Base-by-base conservation (phyloP, 192 early-diverging fungal genomes). In the Mortierella claussenii region DNA sequence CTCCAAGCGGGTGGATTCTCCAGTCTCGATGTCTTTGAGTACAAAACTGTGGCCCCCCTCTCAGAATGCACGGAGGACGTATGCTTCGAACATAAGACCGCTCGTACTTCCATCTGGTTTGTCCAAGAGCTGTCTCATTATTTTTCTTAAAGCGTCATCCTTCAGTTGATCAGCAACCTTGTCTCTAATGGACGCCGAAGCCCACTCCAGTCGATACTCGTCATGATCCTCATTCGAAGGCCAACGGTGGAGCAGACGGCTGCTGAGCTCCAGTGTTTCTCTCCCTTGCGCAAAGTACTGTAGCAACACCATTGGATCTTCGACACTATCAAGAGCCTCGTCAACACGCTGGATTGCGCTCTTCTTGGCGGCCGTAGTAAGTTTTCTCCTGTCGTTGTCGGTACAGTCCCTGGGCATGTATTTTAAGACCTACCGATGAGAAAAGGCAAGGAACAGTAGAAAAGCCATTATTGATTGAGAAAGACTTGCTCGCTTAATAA, bases 71-170 rank as follows among this genome's bases (percentile, higher is more conserved):
- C 34, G 55, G 15, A 44, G 55, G n/a, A 60, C 70, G 47, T 65
- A 54, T 65, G 49, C 11, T 27, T 65, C 62, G 48, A 75, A 75
- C 57, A 75, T 60, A 24, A 54, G 57, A 23, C 57, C 71, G n/a
- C 50, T 59, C 21, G 63, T 45, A 15, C 15, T 51, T 20, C 49
- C 55, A 40, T 3, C 18, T 1, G 2, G 13, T 8, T 6, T 30
- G 2, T 32, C 15, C 1, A 18, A 17, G 18, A 53, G 51, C 4
- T 32, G 13, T 30, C 6, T 4, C 18, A 53, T 17, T 8, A 53
- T 33, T 53, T 53, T 26, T 17, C n/a, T 6, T 27, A 26, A 53
- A 17, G 51, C 4, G 3, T 4, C 12, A 13, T 53, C 51, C 1
- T 53, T 7, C 2, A 53, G 17, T 33, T 2, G 4, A 8, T 18